Evolutionary conservation across 2,329 filamentous ascomycete species (phyloP).

Genomic region (Bipolaris victoriae): DNA sequence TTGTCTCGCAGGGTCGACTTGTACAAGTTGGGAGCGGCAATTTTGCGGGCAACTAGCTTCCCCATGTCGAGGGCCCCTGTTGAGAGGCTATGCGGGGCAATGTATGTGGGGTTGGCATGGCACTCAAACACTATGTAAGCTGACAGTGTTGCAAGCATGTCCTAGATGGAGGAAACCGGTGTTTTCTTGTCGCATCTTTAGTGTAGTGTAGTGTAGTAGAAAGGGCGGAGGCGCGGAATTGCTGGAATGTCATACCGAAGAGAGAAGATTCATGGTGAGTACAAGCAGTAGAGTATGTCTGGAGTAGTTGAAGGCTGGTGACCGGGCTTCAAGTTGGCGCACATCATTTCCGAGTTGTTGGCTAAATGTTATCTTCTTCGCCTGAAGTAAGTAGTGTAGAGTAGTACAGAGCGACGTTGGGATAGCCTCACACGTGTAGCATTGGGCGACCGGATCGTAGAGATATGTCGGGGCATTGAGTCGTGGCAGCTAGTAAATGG

Average conservation of each 20-base stretch:
- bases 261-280: no score
- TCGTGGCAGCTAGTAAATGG: not conserved
- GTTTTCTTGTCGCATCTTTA: no score
- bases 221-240: no score
- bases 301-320: not conserved
- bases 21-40: not conserved
- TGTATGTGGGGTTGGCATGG: constrained; percentile 8
- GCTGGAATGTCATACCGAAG: no score
- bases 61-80: constrained; percentile 3
- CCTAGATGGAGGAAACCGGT: no score
- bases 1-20: not conserved
- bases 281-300: not conserved
- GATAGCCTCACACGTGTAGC: not conserved
- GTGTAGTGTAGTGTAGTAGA: no score
- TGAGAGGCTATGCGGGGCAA: constrained; percentile 10
- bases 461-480: not conserved
- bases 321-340: not conserved
- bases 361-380: not conserved
- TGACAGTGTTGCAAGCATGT: not conserved
- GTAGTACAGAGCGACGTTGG: no score
- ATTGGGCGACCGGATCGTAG: not conserved
- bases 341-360: not conserved
- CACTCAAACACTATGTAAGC: not conserved
- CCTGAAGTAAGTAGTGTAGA: no score
- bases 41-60: constrained; percentile 1